phyloP scores from a whole-genome alignment of 306 rosid species.

The Lagenaria siceraria region DNA sequence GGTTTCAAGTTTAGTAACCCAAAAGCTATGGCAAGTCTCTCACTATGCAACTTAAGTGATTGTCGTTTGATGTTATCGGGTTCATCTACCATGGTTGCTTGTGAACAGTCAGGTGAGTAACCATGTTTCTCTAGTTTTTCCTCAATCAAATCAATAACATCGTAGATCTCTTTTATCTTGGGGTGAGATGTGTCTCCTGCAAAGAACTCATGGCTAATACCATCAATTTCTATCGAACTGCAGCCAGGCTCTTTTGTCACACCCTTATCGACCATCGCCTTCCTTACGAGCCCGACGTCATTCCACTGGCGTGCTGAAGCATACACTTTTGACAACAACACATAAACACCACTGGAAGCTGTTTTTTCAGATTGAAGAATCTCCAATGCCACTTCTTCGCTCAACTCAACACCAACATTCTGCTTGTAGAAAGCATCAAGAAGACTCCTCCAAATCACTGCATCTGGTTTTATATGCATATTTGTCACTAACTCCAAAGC shows the following conservation, averaged over 20 bases:
- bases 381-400: slow-evolving; percentile 49
- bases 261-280: slow-evolving; percentile 51
- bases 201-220: slow-evolving; percentile 56
- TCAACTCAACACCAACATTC: slow-evolving; percentile 47
- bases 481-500: slow-evolving; percentile 46
- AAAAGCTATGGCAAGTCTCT: slow-evolving; percentile 65
- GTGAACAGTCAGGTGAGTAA: slow-evolving; percentile 40
- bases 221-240: slow-evolving; percentile 55
- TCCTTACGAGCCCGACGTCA: slow-evolving; percentile 55
- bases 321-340: slow-evolving; percentile 61
- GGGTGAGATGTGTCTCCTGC: slow-evolving; percentile 71
- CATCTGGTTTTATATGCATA: slow-evolving; percentile 72
- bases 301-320: slow-evolving; percentile 66
- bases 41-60: slow-evolving; percentile 50
- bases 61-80: slow-evolving; percentile 24
- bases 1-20: slow-evolving; percentile 44
- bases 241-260: slow-evolving; percentile 65
- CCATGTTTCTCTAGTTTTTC: slow-evolving; percentile 34
- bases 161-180: slow-evolving; percentile 28
- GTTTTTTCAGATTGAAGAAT: slow-evolving; percentile 34
- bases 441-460: slow-evolving; percentile 72
- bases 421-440: slow-evolving; percentile 69
- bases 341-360: slow-evolving; percentile 50
- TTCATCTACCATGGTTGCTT: slow-evolving; percentile 43
- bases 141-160: slow-evolving; percentile 26